Evolutionary conservation across 192 early-diverging fungal genomes (phyloP).

Genomic region (Coemansia sp.): DNA sequence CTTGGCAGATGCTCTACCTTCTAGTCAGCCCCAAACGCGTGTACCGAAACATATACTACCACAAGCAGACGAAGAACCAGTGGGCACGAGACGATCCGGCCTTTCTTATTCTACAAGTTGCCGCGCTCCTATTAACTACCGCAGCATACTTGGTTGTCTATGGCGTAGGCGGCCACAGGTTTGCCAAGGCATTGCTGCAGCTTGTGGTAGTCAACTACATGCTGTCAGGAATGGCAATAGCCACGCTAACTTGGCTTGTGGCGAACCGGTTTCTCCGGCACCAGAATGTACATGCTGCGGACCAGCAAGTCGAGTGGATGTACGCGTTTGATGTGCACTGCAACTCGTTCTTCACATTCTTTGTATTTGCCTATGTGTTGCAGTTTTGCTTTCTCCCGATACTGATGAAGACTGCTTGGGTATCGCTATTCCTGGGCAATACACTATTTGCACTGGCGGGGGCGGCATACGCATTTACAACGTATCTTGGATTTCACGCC

Average conservation of each 20-base stretch:
- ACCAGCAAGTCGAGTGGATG: conserved; percentile 92
- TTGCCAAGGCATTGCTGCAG: conserved; percentile 33
- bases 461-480: conserved; percentile 81
- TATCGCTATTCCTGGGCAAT: conserved; percentile 83
- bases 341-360: conserved; percentile 92
- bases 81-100: conserved; percentile 98
- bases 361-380: conserved; percentile 80
- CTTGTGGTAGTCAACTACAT: conserved; percentile 41
- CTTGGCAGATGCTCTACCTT: conserved; percentile 51
- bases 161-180: conserved; percentile 29
- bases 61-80: conserved; percentile 98
- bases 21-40: conserved; percentile 45
- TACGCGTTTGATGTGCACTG: conserved; percentile 97
- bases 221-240: conserved; percentile 13
- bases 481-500: conserved; percentile 93
- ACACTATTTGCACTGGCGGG: conserved; percentile 79
- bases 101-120: conserved; percentile 75
- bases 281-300: conserved; percentile 70
- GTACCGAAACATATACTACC: conserved; percentile 93
- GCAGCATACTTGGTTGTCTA: conserved; percentile 38
- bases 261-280: conserved; percentile 81
- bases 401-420: conserved; percentile 72
- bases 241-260: conserved; percentile 47
- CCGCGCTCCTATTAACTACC: conserved; percentile 48
- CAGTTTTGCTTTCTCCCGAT: conserved; percentile 92